These are phyloP conservation scores for Emericellopsis atlantica DNA, from an alignment of 2,329 filamentous ascomycete species.

Conservation along the genomic window DNA sequence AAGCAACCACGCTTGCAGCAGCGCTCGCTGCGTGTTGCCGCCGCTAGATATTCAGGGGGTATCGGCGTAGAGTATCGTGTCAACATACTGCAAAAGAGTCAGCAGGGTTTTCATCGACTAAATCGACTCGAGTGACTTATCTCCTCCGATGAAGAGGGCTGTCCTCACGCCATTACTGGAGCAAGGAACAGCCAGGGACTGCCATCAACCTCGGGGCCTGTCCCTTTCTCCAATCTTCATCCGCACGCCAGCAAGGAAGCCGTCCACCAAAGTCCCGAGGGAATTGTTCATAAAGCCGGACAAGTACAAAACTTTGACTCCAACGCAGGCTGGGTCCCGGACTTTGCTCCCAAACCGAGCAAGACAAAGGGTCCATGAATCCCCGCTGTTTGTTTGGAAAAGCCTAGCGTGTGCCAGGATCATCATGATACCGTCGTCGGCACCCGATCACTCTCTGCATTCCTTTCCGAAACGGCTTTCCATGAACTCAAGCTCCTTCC, in stretches of 20 bases:
- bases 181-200: conserved; percentile 34
- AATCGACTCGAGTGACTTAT: conserved; percentile 31
- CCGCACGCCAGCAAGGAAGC: not conserved
- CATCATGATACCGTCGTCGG: too few relatives aligned
- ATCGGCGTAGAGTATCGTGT: too few relatives aligned
- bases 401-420: too few relatives aligned
- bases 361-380: not conserved
- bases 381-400: not conserved
- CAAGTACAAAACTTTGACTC: conserved; percentile 91
- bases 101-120: not conserved
- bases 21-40: too few relatives aligned
- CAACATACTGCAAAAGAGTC: not conserved
- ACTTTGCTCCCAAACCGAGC: conserved; percentile 22
- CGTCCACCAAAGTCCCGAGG: not conserved
- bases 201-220: conserved; percentile 14
- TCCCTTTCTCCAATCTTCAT: conserved; percentile 15
- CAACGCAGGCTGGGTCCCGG: conserved; percentile 83
- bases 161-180: conserved; percentile 37
- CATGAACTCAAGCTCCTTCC: conserved; percentile 41
- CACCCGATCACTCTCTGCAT: too few relatives aligned
- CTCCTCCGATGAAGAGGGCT: conserved; percentile 31
- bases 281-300: conserved; percentile 32
- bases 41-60: too few relatives aligned
- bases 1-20: too few relatives aligned
- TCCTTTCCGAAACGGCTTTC: too few relatives aligned